These are phyloP conservation scores for Scedosporium aurantiacum DNA, from an alignment of 2,329 filamentous ascomycete genomes.

Conservation along the genomic window DNA sequence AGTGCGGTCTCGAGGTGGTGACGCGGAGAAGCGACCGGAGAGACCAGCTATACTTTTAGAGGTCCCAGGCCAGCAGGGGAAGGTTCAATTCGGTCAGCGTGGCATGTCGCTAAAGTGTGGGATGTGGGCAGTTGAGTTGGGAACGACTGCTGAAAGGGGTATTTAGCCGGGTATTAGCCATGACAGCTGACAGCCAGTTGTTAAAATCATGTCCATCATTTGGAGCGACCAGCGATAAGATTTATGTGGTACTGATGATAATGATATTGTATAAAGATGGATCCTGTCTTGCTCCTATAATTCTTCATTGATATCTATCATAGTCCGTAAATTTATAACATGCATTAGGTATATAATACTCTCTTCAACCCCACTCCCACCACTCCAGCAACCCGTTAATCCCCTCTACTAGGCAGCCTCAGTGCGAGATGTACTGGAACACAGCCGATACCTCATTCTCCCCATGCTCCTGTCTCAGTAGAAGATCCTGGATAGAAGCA, in stretches of 20 bases:
- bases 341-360: background rate
- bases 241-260: no score
- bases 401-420: background rate
- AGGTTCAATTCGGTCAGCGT: slow-evolving; percentile 8
- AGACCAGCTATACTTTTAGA: slow-evolving; percentile 7
- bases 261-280: no score
- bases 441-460: slow-evolving; percentile 81
- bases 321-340: background rate
- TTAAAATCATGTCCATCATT: background rate
- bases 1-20: background rate
- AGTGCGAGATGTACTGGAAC: slow-evolving; percentile 97
- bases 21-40: slow-evolving; percentile 4
- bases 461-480: slow-evolving; percentile 74
- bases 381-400: background rate
- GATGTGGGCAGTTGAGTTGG: slow-evolving; percentile 3
- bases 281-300: no score
- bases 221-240: no score
- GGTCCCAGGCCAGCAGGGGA: background rate
- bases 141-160: background rate
- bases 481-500: slow-evolving; percentile 75
- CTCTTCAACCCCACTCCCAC: background rate
- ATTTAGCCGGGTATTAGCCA: slow-evolving; percentile 1
- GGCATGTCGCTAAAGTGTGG: slow-evolving; percentile 8
- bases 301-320: no score
- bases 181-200: background rate